A percentile compares a stretch with the other conserved stretches of the same genome.
Conservation (phyloP, 73 alveolate species). For the Effrenium voratum region DNA sequence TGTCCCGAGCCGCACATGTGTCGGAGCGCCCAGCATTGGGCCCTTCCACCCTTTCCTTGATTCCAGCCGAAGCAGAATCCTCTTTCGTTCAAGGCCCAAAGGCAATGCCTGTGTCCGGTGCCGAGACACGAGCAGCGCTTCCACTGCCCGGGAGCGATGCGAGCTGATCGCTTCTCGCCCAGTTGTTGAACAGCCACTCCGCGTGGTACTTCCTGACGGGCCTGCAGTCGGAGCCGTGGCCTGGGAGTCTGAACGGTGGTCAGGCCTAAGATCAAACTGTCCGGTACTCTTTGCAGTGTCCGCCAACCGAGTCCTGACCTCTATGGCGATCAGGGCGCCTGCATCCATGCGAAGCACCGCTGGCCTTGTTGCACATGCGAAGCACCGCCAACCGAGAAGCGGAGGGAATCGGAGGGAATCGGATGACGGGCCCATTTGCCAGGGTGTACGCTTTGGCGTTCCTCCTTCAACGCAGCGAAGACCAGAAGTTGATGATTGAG, state of each 20-base stretch:
- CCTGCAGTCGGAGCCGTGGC: slow-evolving; percentile 46
- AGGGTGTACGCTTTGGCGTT: slow-evolving; percentile 79
- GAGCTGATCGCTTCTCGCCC: neutral
- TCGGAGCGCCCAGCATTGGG: neutral
- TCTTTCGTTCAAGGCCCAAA: slow-evolving; percentile 34
- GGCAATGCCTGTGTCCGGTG: slow-evolving; percentile 60
- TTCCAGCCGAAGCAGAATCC: too few species aligned
- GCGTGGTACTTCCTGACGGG: slow-evolving; percentile 78
- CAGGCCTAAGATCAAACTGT: neutral
- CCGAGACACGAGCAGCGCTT: neutral
- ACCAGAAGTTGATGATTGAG: slow-evolving; percentile 86
- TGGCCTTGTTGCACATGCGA: neutral
- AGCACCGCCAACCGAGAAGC: neutral
- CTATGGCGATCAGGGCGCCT: slow-evolving; percentile 85
- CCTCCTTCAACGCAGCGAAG: slow-evolving; percentile 54
- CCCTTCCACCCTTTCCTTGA: neutral
- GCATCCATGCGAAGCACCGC: slow-evolving; percentile 66
- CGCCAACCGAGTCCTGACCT: slow-evolving; percentile 72
- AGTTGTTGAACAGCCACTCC: slow-evolving; percentile 88
- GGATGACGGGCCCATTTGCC: neutral
- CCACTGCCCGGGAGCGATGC: neutral
- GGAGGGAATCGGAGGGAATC: neutral
- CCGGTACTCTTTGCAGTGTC: neutral
- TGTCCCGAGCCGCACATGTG: slow-evolving; percentile 88
- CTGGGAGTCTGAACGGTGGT: too few species aligned